phyloP scores from a whole-genome alignment of 208 protist species.

The Trichomonas tenax region DNA sequence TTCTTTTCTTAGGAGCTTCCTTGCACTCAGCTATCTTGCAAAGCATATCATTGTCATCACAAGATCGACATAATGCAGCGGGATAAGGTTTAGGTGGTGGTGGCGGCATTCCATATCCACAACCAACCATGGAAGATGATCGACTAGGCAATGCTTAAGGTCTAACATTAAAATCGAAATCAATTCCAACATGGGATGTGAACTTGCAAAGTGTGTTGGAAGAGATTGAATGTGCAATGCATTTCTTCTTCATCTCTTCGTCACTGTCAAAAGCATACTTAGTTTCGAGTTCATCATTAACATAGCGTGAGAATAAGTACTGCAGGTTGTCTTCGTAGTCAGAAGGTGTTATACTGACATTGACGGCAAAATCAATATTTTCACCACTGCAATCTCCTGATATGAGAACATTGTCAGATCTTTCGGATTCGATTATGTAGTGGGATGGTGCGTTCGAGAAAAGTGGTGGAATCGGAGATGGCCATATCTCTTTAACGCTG shows the following conservation, averaged over 20 bases:
- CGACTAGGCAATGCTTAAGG: too few relatives aligned
- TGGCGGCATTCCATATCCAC: too few relatives aligned
- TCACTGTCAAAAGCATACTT: background rate
- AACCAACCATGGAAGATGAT: too few relatives aligned
- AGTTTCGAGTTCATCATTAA: too few relatives aligned
- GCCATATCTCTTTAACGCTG: background rate
- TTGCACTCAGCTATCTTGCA: too few relatives aligned
- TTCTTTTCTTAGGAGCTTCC: too few relatives aligned
- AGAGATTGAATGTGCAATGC: background rate
- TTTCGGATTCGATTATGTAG: background rate
- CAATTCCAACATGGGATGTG: background rate
- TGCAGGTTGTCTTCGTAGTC: background rate
- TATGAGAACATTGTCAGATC: background rate
- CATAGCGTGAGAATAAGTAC: background rate
- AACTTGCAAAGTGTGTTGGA: background rate
- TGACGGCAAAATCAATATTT: background rate
- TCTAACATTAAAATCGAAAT: too few relatives aligned
- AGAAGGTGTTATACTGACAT: background rate
- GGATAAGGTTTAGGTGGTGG: too few relatives aligned
- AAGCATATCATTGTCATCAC: too few relatives aligned
- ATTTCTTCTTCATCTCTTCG: background rate
- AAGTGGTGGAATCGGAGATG: background rate
- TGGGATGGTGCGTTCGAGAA: background rate
- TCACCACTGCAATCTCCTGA: background rate
- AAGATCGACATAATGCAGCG: too few relatives aligned